These are phyloP conservation scores for Tricholoma sp. DNA, from an alignment of 768 basidiomycete genomes.

Conservation along the genomic window DNA sequence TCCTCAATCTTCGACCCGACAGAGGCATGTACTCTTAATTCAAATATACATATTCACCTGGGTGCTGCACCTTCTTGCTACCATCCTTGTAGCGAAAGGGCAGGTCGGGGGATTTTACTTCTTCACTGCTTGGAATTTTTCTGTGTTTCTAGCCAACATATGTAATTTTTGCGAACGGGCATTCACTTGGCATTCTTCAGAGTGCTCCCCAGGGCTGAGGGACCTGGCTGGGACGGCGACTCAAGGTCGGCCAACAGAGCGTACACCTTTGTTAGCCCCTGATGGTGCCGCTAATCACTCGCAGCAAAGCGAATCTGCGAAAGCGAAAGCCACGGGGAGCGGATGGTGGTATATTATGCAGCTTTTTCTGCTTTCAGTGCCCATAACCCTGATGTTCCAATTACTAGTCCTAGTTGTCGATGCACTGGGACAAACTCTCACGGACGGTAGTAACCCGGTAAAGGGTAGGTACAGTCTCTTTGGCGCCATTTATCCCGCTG, in stretches of 20 bases:
- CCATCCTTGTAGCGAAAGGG: neutral
- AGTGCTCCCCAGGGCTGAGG: neutral
- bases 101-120: neutral
- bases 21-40: neutral
- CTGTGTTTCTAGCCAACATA: neutral
- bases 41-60: neutral
- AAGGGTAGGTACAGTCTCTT: conserved; percentile 32
- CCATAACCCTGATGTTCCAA: conserved; percentile 49
- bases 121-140: neutral
- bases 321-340: conserved; percentile 13
- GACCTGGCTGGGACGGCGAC: neutral
- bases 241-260: neutral
- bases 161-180: neutral
- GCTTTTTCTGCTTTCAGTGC: conserved; percentile 46
- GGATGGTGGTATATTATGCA: conserved; percentile 58
- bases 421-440: conserved; percentile 51
- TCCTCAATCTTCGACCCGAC: conserved; percentile 39
- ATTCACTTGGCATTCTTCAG: neutral
- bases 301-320: neutral
- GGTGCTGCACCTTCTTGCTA: neutral
- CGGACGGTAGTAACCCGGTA: conserved; percentile 48
- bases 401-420: conserved; percentile 41
- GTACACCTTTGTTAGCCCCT: neutral
- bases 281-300: neutral
- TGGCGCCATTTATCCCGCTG: neutral